Conservation (phyloP, 2,329 filamentous ascomycete genomes). For the Colletotrichum cereale region DNA sequence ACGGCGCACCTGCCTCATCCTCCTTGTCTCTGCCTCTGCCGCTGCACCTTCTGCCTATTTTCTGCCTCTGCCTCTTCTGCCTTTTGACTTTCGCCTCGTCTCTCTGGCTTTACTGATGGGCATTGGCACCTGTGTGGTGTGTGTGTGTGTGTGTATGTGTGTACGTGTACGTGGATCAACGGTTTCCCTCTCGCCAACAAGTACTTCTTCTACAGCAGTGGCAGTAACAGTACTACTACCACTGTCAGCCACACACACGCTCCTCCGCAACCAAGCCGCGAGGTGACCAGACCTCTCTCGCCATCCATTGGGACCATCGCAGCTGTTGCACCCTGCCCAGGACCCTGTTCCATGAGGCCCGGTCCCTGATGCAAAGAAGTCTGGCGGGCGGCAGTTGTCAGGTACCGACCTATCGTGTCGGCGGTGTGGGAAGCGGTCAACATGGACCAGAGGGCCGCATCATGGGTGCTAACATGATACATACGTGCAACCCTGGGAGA, state of each 20-base stretch:
- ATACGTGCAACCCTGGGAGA: background rate
- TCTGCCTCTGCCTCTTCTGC: background rate
- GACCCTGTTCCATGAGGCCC: background rate
- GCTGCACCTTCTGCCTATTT: too few species aligned
- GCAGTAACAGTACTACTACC: background rate
- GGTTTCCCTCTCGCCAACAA: background rate
- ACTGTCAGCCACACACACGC: background rate
- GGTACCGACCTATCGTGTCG: conserved; percentile 24
- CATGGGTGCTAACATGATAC: conserved; percentile 33
- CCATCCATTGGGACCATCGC: background rate
- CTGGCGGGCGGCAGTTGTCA: conserved; percentile 15
- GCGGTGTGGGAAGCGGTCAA: conserved; percentile 37
- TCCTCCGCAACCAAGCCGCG: background rate
- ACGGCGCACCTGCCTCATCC: background rate
- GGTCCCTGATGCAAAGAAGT: background rate
- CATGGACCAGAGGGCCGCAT: background rate
- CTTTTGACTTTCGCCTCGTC: background rate
- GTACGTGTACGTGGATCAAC: background rate
- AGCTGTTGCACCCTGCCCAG: background rate
- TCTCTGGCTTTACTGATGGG: background rate
- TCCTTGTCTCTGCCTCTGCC: background rate
- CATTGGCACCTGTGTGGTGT: background rate
- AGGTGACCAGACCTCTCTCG: background rate
- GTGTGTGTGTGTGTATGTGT: background rate
- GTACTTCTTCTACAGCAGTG: background rate